Conservation (phyloP, 768 basidiomycete genomes). For the Postia placenta region DNA sequence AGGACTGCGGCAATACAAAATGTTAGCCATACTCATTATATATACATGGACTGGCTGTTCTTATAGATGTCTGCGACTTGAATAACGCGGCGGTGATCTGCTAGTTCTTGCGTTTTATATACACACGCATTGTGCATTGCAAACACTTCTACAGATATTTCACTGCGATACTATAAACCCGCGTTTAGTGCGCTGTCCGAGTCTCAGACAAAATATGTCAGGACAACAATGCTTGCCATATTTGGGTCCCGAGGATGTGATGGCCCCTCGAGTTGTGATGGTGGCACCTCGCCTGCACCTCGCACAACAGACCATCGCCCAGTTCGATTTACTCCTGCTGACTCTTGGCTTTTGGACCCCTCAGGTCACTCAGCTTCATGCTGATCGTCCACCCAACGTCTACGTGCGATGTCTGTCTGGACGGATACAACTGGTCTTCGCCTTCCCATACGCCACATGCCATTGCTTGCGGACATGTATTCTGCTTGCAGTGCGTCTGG, state of each 20-base stretch:
- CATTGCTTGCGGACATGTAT: conserved; percentile 74
- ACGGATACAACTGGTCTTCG: conserved; percentile 50
- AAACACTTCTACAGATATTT: not conserved
- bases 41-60: too few relatives aligned
- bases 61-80: too few relatives aligned
- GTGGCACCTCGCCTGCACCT: not conserved
- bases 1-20: too few relatives aligned
- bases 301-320: not conserved
- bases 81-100: too few relatives aligned
- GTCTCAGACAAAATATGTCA: too few relatives aligned
- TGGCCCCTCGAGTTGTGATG: not conserved
- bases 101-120: not conserved
- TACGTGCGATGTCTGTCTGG: conserved; percentile 72
- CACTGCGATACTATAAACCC: too few relatives aligned
- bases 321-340: not conserved
- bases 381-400: conserved; percentile 66
- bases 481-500: conserved; percentile 56
- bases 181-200: too few relatives aligned
- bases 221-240: not conserved
- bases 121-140: not conserved
- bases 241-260: not conserved
- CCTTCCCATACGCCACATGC: conserved; percentile 53
- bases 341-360: not conserved
- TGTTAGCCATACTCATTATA: too few relatives aligned
- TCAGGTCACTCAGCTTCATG: conserved; percentile 24